These are phyloP conservation scores for Guadua angustifolia DNA, from an alignment of 176 grass and related monocot genomes.

Conservation along the genomic window DNA sequence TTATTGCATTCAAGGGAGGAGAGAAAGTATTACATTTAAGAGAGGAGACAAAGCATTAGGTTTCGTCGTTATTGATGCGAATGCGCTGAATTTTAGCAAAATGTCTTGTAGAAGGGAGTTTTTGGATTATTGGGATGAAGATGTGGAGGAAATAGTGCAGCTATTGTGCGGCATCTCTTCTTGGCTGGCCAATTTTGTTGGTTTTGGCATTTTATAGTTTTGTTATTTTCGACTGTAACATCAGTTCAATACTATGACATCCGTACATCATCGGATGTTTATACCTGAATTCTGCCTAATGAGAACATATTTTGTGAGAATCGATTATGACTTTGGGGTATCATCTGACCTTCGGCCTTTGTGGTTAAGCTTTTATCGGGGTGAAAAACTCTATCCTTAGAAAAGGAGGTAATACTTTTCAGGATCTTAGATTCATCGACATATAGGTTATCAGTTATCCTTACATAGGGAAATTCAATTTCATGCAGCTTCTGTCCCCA, in stretches of 20 bases:
- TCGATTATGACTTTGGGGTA: not conserved
- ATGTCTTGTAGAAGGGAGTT: not conserved
- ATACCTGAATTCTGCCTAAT: not conserved
- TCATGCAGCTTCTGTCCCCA: no score
- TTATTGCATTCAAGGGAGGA: not conserved
- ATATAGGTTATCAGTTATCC: not conserved
- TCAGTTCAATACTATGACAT: not conserved
- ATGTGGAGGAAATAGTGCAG: not conserved
- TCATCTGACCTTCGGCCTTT: not conserved
- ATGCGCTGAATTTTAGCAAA: not conserved
- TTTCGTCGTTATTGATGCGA: not conserved
- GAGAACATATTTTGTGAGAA: not conserved
- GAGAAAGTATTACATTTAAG: not conserved
- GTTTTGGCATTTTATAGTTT: not conserved
- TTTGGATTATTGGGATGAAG: conserved; percentile 1
- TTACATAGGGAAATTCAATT: no score
- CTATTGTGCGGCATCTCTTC: not conserved
- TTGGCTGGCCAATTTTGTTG: not conserved
- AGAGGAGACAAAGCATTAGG: no score
- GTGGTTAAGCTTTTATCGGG: not conserved
- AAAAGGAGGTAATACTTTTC: not conserved
- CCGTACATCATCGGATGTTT: not conserved
- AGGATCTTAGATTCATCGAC: not conserved
- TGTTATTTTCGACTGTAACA: not conserved
- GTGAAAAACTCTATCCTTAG: not conserved